A percentile compares a stretch with the other conserved stretches of the same genome.
Evolutionary conservation across 306 rosid species (phyloP).

Genomic region (Rubus parviflorus): DNA sequence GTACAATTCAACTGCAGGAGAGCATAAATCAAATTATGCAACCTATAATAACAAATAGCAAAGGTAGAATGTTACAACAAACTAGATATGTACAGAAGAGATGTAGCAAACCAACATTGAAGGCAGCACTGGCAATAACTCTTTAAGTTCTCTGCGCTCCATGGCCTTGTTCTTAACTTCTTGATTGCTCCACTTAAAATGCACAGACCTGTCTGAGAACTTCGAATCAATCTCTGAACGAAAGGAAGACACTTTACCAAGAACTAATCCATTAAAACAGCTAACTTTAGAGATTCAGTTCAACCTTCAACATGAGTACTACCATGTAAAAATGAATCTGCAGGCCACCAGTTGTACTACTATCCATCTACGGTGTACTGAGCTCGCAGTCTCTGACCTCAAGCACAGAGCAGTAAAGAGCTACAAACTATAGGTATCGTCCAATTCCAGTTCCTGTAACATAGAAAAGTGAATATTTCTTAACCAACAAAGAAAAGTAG

Average conservation of each 20-base stretch:
- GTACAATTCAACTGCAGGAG: conserved; percentile 5
- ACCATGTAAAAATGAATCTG: conserved; percentile 31
- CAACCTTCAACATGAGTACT: conserved; percentile 10
- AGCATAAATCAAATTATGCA: conserved; percentile 10
- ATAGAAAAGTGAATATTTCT: conserved; percentile 6
- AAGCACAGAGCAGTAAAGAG: conserved; percentile 18
- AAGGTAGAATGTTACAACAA: conserved; percentile 7
- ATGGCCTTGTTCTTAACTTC: conserved; percentile 18
- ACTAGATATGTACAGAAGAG: conserved; percentile 37
- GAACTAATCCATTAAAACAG: conserved; percentile 3
- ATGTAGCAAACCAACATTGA: conserved; percentile 12
- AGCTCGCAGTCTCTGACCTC: conserved; percentile 39
- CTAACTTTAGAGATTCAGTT: neutral
- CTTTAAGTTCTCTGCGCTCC: conserved; percentile 17
- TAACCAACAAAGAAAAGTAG: neutral
- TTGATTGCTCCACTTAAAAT: neutral
- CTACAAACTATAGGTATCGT: conserved; percentile 25
- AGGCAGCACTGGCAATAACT: conserved; percentile 10
- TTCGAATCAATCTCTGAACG: conserved; percentile 14
- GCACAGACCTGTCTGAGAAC: conserved; percentile 29
- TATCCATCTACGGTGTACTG: conserved; percentile 23
- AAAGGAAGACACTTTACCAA: conserved; percentile 17
- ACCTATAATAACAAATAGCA: conserved; percentile 22
- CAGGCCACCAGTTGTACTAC: conserved; percentile 10
- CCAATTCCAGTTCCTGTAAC: conserved; percentile 42